phyloP scores from a whole-genome alignment of 352 stramenopile species.

The Phytophthora podocarpi region DNA sequence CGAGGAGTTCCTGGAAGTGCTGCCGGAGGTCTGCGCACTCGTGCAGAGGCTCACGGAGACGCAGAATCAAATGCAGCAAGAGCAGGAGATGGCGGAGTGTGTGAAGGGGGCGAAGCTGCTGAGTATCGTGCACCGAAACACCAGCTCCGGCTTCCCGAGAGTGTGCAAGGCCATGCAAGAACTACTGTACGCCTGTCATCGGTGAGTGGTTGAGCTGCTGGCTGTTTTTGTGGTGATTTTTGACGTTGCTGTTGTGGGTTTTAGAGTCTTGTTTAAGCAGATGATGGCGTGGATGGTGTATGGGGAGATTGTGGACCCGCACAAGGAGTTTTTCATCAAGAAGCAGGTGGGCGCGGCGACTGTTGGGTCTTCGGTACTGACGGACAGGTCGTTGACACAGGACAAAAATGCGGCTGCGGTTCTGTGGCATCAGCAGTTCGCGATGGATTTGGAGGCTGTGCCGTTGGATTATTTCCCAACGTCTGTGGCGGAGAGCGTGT shows the following conservation, averaged over 20 bases:
- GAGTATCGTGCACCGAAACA: slow-evolving; percentile 46
- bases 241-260: not conserved
- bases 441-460: slow-evolving; percentile 59
- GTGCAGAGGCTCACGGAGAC: slow-evolving; percentile 37
- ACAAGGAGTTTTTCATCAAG: slow-evolving; percentile 80
- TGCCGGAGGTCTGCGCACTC: slow-evolving; percentile 65
- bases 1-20: slow-evolving; percentile 60
- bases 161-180: slow-evolving; percentile 60
- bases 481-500: slow-evolving; percentile 63
- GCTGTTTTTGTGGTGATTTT: not conserved
- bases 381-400: not conserved
- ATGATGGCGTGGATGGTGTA: slow-evolving; percentile 86
- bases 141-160: slow-evolving; percentile 62
- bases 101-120: slow-evolving; percentile 50
- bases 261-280: slow-evolving; percentile 76
- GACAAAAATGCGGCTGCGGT: slow-evolving; percentile 11
- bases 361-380: not conserved
- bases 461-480: slow-evolving; percentile 67
- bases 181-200: slow-evolving; percentile 57
- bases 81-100: slow-evolving; percentile 8
- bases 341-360: slow-evolving; percentile 4
- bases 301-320: slow-evolving; percentile 71
- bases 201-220: slow-evolving; percentile 29
- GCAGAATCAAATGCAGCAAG: not conserved
- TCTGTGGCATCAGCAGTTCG: slow-evolving; percentile 59